Percentiles rank a stretch among this genome's conserved stretches.
Conservation (phyloP, 495 filamentous ascomycete species). For the Aspergillus mulundensis region DNA sequence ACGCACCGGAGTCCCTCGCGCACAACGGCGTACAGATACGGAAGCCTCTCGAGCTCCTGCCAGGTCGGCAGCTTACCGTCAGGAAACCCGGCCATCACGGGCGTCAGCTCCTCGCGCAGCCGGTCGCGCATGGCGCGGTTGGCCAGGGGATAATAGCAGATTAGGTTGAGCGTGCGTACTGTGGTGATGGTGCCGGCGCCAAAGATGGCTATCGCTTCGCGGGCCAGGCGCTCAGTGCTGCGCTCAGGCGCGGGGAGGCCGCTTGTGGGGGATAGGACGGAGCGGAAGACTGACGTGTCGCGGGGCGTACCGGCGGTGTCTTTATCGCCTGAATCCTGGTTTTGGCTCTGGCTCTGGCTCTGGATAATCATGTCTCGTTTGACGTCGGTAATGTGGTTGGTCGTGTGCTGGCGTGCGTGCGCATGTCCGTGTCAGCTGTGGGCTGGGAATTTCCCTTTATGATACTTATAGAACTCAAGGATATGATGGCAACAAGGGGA, state of each 20-base stretch:
- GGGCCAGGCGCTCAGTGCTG: neutral
- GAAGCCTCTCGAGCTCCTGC: conserved; percentile 8
- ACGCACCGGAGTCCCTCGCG: conserved; percentile 2
- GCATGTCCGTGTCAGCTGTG: too few species aligned
- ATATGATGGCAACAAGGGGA: too few species aligned
- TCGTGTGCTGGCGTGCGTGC: neutral
- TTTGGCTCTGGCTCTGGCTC: neutral
- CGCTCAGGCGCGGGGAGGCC: conserved; percentile 6
- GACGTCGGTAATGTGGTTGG: neutral
- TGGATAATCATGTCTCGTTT: too few species aligned
- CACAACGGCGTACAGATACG: conserved; percentile 1
- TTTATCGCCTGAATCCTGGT: neutral
- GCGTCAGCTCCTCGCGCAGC: conserved; percentile 3
- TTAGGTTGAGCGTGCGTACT: neutral
- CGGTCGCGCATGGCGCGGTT: neutral
- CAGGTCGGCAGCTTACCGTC: neutral
- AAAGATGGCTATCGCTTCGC: conserved; percentile 1
- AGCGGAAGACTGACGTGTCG: conserved; percentile 6
- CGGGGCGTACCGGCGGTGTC: neutral
- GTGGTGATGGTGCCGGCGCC: neutral
- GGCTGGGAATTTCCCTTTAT: too few species aligned
- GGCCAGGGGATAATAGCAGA: neutral
- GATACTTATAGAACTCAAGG: too few species aligned
- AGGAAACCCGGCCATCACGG: conserved; percentile 7
- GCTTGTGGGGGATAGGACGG: conserved; percentile 1